Evolutionary conservation across 495 filamentous ascomycete species (phyloP).

Genomic region (Parmelia sp.): DNA sequence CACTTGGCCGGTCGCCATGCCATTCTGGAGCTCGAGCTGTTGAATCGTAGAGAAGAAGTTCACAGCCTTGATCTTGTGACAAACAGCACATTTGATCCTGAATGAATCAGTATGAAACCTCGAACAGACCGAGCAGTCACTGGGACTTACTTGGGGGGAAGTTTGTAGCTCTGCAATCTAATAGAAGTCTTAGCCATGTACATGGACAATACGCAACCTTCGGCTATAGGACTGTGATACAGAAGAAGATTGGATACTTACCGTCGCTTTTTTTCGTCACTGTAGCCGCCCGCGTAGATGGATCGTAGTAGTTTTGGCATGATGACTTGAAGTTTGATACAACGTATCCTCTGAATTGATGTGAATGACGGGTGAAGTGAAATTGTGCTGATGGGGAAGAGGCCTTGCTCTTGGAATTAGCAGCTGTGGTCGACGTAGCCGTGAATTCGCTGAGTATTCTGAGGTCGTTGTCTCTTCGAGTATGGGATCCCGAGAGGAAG

Average conservation of each 20-base stretch:
- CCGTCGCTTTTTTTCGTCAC: constrained; percentile 26
- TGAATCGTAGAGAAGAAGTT: constrained; percentile 43
- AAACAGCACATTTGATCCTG: constrained; percentile 46
- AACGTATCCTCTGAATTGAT: neutral
- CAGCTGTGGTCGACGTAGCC: neutral
- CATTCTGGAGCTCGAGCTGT: constrained; percentile 35
- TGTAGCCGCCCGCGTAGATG: constrained; percentile 32
- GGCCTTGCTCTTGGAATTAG: neutral
- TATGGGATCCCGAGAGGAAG: neutral
- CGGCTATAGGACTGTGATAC: neutral
- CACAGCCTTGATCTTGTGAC: constrained; percentile 37
- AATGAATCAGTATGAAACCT: neutral
- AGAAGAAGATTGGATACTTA: constrained; percentile 12
- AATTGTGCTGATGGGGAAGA: neutral
- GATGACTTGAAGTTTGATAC: neutral
- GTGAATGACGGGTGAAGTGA: neutral
- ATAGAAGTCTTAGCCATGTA: neutral
- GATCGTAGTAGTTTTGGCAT: constrained; percentile 12
- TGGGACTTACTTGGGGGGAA: constrained; percentile 31
- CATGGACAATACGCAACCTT: neutral
- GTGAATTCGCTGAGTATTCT: neutral
- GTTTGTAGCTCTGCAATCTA: constrained; percentile 28
- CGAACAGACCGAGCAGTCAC: neutral
- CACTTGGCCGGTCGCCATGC: constrained; percentile 20
- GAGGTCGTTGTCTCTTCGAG: neutral